Evolutionary conservation across 2,329 filamentous ascomycete genomes (phyloP), one percentile per base, ranked within the genome.

Genomic region (Penicillium sp.): DNA sequence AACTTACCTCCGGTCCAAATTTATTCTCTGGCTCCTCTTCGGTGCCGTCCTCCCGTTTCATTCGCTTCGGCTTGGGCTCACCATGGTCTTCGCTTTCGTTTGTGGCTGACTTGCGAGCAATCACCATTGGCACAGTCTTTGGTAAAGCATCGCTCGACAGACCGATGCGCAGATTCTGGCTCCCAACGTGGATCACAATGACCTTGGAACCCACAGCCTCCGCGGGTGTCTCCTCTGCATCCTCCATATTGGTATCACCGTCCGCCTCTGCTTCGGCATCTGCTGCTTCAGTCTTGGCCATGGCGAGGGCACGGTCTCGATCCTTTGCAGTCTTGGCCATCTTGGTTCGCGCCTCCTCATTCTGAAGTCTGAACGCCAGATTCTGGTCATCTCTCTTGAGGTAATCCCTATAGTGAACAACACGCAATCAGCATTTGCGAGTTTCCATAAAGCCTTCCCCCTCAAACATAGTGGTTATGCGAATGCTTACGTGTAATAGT

Each of bases 351-450:
- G 86, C 88, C 64, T 93, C 91, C 72, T 99, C 94, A 74, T 87
- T 89, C 67, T 96, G 91, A 14, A 96, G 83, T 67, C 94, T 87
- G 52, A 93, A 85, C 11, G 93, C 91, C 29, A 99, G 86, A 55
- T 96, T 87, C 77, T 99, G 94, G 67, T 97, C 94, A 79, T 99
- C 94, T 68, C 93, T 89, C 79, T 99, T 99, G 77, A 99, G 90
- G 67, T 96, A 99, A 71, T 99, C 94, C 57, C 92, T 96, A 64
- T 28, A 50, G 42, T 16, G 33, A 44, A 42, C 19, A 47, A 18
- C 13, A 11, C 11, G 52, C 18, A 23, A 54, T 64, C 40, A 67
- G 62, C 33, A 54, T 47, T 63, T 5, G 26, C 6, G n/a, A 24
- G 11, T 14, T 9, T 13, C 34, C 19, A 40, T 19, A 10, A 16